Evolutionary conservation across 2,329 filamentous ascomycete species (phyloP), one percentile per base, ranked within the genome.

Genomic region (Penicillium olsonii): DNA sequence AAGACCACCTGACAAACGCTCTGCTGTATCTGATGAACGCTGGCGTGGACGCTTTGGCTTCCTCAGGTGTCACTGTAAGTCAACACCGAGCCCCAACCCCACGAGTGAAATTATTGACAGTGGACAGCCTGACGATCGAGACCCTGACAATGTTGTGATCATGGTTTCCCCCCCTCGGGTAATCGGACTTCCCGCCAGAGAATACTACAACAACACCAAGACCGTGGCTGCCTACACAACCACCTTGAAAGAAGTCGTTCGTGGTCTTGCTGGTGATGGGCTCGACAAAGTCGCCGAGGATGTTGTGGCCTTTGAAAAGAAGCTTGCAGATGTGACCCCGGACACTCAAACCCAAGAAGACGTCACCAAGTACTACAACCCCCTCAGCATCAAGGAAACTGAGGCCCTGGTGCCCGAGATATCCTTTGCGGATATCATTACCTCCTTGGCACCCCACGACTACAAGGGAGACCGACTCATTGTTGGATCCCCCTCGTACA

Each of bases 331-430:
- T 42, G 76, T 79, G 29, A 81, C 81, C 4, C 82, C 84, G 3
- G 77, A 80, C 52, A 76, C 79, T 2, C 78, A 83, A 63, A 79
- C 83, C 46, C 75, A 77, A 15, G 73, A 83, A 51, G 83, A 87
- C 65, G 80, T 87, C 38, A 85, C 82, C 11, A 81, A 86, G 72
- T 83, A 80, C 56, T 87, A 88, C 68, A 87, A 87, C 59, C 84
- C 84, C 1, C 79, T 80, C 65, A 77, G 76, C 8, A 66, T 87
- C 15, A 69, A 78, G 10, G 79, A 87, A 45, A 79, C 78, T 5
- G 73, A 78, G 27, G 71, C 72, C 3, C 69, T 87, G 18, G 68
- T 80, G 0, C 84, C 85, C 2, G 75, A 82, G 45, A 69, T 88
- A 9, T 75, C 77, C 11, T 66, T 87, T 2, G 68, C 77, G 15